Evolutionary conservation across 305 asterid genomes (phyloP).

Genomic region (Withania somnifera): DNA sequence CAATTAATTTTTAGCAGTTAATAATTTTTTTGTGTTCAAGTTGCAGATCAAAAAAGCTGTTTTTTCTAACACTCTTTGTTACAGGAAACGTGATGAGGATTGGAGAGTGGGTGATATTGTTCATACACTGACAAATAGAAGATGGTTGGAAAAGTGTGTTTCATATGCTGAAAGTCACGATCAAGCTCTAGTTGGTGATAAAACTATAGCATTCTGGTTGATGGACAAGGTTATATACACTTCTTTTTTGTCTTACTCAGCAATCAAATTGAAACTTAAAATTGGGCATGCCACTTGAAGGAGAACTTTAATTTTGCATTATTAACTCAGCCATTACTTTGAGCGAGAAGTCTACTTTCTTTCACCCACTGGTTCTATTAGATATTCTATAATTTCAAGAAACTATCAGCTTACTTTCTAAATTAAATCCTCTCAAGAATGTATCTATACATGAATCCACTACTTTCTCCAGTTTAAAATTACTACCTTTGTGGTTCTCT

Average conservation of each 20-base stretch:
- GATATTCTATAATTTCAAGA: not conserved
- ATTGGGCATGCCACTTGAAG: not conserved
- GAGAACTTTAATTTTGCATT: not conserved
- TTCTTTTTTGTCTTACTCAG: not conserved
- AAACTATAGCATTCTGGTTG: conserved; percentile 97
- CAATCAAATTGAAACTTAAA: not conserved
- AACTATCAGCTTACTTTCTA: not conserved
- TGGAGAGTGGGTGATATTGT: conserved; percentile 93
- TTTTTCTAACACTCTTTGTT: conserved; percentile 14
- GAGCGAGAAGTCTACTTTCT: too few species aligned
- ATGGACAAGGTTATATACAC: conserved; percentile 79
- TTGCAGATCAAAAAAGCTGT: not conserved
- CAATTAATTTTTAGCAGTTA: not conserved
- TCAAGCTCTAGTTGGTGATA: conserved; percentile 98
- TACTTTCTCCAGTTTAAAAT: not conserved
- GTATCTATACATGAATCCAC: not conserved
- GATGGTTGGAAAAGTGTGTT: conserved; percentile 94
- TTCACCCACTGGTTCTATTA: too few species aligned
- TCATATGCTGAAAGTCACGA: conserved; percentile 96
- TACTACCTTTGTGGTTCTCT: not conserved
- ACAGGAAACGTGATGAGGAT: conserved; percentile 93
- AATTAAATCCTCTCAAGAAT: not conserved
- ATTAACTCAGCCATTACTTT: not conserved
- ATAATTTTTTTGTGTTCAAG: not conserved
- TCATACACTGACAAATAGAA: conserved; percentile 79